Conservation (phyloP, 2,329 filamentous ascomycete species). For the Fonsecaea pedrosoi region DNA sequence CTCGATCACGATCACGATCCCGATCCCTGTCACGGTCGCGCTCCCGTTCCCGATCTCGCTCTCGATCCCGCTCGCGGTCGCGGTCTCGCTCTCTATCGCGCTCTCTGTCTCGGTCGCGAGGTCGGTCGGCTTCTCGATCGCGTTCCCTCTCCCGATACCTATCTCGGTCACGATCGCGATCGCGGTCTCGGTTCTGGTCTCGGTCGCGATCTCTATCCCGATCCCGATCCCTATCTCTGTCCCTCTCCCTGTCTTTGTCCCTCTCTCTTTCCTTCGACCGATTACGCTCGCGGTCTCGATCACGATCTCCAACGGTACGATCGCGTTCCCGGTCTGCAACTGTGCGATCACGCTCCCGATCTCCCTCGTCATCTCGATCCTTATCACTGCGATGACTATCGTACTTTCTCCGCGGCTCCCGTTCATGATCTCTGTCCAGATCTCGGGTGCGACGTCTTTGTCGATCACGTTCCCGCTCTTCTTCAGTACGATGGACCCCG, state of each 20-base stretch:
- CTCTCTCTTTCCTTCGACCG: constrained; percentile 27
- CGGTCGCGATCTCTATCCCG: constrained; percentile 42
- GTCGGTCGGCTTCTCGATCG: constrained; percentile 33
- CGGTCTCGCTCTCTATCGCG: constrained; percentile 32
- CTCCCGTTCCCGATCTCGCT: constrained; percentile 40
- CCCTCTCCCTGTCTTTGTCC: constrained; percentile 35
- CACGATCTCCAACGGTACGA: constrained; percentile 23
- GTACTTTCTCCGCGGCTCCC: constrained; percentile 36
- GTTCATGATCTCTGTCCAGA: constrained; percentile 27
- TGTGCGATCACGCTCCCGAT: constrained; percentile 31
- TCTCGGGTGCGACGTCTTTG: constrained; percentile 38
- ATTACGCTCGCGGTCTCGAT: constrained; percentile 28
- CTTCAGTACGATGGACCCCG: constrained; percentile 38
- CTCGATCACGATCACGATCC: constrained; percentile 25
- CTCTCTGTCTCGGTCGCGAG: constrained; percentile 33
- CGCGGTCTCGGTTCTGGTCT: constrained; percentile 23
- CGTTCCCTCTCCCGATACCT: constrained; percentile 28
- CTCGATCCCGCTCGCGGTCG: constrained; percentile 37
- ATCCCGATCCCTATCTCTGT: constrained; percentile 39
- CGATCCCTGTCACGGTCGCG: constrained; percentile 15
- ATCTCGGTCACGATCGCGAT: constrained; percentile 23
- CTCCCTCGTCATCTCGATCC: constrained; percentile 35
- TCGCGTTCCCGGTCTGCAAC: constrained; percentile 33
- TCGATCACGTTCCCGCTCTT: constrained; percentile 41
- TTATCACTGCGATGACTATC: constrained; percentile 40